Evolutionary conservation across 371 early-diverging fungal genomes (phyloP).

Genomic region (Saksenaea oblongispora): DNA sequence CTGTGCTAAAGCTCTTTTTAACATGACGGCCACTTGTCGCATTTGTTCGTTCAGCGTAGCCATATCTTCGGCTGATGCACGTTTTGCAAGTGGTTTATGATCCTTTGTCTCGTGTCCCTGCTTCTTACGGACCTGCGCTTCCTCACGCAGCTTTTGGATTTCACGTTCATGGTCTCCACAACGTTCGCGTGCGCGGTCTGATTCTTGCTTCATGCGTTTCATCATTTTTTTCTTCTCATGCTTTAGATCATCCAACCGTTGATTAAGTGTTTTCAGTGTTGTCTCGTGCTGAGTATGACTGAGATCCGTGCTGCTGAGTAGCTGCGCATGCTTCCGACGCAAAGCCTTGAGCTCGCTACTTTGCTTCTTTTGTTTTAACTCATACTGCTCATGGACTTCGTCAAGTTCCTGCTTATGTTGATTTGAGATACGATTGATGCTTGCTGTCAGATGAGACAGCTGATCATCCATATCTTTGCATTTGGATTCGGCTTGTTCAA

Average conservation of each 20-base stretch:
- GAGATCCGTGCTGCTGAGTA: constrained; percentile 44
- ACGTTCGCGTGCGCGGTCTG: constrained; percentile 62
- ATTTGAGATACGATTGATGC: constrained; percentile 10
- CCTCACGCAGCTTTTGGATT: constrained; percentile 63
- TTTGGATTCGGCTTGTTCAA: constrained; percentile 52
- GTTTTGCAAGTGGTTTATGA: constrained; percentile 28
- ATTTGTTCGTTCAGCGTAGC: constrained; percentile 25
- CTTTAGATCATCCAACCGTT: constrained; percentile 53
- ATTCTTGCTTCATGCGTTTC: constrained; percentile 74
- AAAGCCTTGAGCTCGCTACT: constrained; percentile 61
- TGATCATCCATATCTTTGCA: constrained; percentile 47
- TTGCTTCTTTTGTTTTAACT: constrained; percentile 64
- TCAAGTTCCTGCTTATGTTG: constrained; percentile 27
- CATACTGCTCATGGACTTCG: constrained; percentile 47
- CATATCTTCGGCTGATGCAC: constrained; percentile 29
- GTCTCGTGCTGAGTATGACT: constrained; percentile 47
- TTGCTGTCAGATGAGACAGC: constrained; percentile 16
- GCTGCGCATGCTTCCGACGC: constrained; percentile 56
- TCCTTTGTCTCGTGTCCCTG: constrained; percentile 25
- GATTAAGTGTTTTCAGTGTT: constrained; percentile 43
- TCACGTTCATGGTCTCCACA: constrained; percentile 65
- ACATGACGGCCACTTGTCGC: constrained; percentile 35
- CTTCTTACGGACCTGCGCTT: constrained; percentile 41
- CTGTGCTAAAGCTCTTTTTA: constrained; percentile 27
- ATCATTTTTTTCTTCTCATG: constrained; percentile 75